Evolutionary conservation across 169 alveolate genomes (phyloP).

Genomic region (Plasmodium berghei): DNA sequence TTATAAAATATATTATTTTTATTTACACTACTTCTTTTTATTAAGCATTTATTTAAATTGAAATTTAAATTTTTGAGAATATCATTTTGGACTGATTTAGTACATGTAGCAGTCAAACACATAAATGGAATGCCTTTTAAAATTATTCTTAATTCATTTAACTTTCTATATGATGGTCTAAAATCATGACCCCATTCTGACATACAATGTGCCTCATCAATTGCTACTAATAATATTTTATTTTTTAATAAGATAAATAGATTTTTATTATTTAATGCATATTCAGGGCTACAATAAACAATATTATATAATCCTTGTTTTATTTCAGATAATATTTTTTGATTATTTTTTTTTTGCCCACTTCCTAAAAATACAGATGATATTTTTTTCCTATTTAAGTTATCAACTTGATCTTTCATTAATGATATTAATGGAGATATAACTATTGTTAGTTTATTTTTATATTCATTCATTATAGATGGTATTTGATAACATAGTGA

Average conservation of each 20-base stretch:
- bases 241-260: constrained; percentile 63
- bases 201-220: constrained; percentile 99
- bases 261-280: constrained; percentile 55
- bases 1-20: constrained; percentile 51
- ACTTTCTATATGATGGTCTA: constrained; percentile 94
- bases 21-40: constrained; percentile 64
- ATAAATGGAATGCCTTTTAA: constrained; percentile 95
- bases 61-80: constrained; percentile 77
- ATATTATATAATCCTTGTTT: constrained; percentile 42
- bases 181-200: constrained; percentile 99
- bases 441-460: constrained; percentile 91
- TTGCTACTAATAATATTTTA: constrained; percentile 93
- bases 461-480: constrained; percentile 86
- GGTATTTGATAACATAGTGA: constrained; percentile 96
- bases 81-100: constrained; percentile 89
- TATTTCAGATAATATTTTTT: constrained; percentile 28
- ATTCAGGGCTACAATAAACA: constrained; percentile 67
- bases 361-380: constrained; percentile 80
- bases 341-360: constrained; percentile 68
- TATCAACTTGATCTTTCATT: constrained; percentile 94
- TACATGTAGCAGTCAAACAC: constrained; percentile 99
- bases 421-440: constrained; percentile 94
- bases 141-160: constrained; percentile 87
- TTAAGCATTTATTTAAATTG: constrained; percentile 29
- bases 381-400: constrained; percentile 84